Conservation (phyloP, 2,329 filamentous ascomycete species). For the Pyricularia grisea region DNA sequence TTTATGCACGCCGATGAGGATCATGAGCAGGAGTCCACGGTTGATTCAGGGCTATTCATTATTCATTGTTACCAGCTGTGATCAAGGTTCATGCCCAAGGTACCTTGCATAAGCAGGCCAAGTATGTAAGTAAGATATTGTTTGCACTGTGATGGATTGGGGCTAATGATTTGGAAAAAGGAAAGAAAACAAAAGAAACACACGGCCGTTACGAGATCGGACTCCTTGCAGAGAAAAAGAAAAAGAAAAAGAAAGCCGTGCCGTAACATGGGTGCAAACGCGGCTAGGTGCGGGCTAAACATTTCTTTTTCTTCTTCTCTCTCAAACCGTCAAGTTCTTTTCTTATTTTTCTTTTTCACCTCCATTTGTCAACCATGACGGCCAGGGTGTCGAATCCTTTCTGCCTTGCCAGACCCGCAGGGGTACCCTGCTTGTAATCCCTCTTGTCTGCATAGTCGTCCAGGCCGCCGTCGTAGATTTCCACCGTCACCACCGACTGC, state of each 20-base stretch:
- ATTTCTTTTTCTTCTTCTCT: not conserved
- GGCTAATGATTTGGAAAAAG: not conserved
- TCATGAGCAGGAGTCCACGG: too few relatives aligned
- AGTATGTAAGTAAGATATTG: not conserved
- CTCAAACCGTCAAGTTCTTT: too few relatives aligned
- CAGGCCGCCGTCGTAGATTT: conserved; percentile 10
- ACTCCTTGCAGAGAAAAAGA: not conserved
- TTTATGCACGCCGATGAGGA: too few relatives aligned
- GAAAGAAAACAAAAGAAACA: too few relatives aligned
- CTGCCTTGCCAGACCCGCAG: conserved; percentile 15
- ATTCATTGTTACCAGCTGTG: too few relatives aligned
- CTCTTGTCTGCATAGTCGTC: conserved; percentile 10
- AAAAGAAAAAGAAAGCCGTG: not conserved
- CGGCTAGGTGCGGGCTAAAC: not conserved
- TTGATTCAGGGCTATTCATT: too few relatives aligned
- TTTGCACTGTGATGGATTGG: not conserved
- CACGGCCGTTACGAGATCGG: not conserved
- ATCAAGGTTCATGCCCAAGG: too few relatives aligned
- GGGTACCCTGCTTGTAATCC: conserved; percentile 15
- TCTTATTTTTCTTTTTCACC: not conserved
- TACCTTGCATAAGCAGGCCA: too few relatives aligned
- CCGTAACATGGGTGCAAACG: not conserved
- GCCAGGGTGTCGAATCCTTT: conserved; percentile 7
- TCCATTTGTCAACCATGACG: not conserved
- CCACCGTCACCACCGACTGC: conserved; percentile 11